A percentile compares a stretch with the other conserved stretches of the same genome.
Evolutionary conservation across 1,284 basidiomycete species (phyloP).

Genomic region (Ustilago hordei): DNA sequence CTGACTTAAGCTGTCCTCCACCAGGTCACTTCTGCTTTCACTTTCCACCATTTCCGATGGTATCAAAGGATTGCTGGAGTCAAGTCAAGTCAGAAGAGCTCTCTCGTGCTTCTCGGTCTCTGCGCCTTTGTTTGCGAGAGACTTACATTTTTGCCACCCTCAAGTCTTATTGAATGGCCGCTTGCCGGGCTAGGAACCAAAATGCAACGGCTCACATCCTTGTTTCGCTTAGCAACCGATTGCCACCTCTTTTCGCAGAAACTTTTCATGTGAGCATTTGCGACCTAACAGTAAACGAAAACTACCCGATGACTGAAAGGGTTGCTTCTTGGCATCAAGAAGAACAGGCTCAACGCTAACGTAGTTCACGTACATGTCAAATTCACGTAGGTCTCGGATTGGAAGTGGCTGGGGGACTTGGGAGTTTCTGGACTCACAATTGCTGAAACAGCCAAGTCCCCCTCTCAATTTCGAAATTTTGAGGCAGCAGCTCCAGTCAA

Average conservation of each 20-base stretch:
- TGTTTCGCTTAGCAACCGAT: neutral
- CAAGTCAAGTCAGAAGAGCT: neutral
- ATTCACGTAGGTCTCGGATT: too few relatives aligned
- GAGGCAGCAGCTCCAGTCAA: too few relatives aligned
- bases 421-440: too few relatives aligned
- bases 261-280: neutral
- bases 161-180: neutral
- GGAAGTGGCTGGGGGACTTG: too few relatives aligned
- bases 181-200: neutral
- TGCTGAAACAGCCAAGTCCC: too few relatives aligned
- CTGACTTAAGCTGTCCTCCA: neutral
- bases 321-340: neutral
- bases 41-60: neutral
- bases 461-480: too few relatives aligned
- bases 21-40: neutral
- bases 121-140: neutral
- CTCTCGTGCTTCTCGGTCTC: neutral
- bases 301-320: neutral
- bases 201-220: neutral
- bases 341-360: constrained; percentile 6
- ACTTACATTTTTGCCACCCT: neutral
- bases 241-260: neutral
- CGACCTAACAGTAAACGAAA: neutral
- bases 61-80: neutral
- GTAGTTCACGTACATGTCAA: too few relatives aligned